These are phyloP conservation scores for Spathaspora arborariae DNA, from an alignment of 805 yeast genomes.

Conservation along the genomic window DNA sequence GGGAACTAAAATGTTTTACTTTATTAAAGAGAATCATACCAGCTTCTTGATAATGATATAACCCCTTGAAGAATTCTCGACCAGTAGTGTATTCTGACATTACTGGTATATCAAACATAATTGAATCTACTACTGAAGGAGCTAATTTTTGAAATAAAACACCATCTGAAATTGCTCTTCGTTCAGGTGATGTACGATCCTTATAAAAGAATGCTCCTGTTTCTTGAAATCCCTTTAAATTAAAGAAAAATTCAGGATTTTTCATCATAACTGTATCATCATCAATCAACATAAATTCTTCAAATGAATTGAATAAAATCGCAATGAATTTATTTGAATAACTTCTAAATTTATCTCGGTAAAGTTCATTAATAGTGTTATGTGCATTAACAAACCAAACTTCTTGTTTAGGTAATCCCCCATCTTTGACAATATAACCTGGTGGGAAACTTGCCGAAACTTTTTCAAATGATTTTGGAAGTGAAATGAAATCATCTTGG, in stretches of 20 bases:
- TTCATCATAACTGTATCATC: constrained; percentile 45
- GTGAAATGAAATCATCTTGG: constrained; percentile 18
- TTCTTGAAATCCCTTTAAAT: constrained; percentile 23
- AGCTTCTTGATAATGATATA: constrained; percentile 36
- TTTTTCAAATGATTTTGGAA: constrained; percentile 22
- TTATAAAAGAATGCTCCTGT: constrained; percentile 34
- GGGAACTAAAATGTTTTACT: constrained; percentile 21
- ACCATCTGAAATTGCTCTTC: constrained; percentile 20
- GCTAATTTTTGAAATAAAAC: constrained; percentile 19
- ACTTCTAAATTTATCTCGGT: constrained; percentile 17
- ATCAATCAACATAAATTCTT: constrained; percentile 51
- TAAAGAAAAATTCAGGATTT: constrained; percentile 25
- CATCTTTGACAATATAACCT: constrained; percentile 9
- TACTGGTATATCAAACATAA: constrained; percentile 31
- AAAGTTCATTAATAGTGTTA: constrained; percentile 20
- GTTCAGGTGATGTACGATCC: constrained; percentile 24
- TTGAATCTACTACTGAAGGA: constrained; percentile 23
- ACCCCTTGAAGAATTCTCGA: constrained; percentile 30
- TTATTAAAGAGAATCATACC: constrained; percentile 25
- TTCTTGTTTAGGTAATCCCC: constrained; percentile 32
- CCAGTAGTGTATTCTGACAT: constrained; percentile 29
- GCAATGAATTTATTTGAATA: constrained; percentile 50
- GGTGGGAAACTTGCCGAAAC: constrained; percentile 18
- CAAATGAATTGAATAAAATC: constrained; percentile 52
- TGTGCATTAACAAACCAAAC: constrained; percentile 34